Conservation (phyloP, 306 rosid species). For the Trifolium dubium region DNA sequence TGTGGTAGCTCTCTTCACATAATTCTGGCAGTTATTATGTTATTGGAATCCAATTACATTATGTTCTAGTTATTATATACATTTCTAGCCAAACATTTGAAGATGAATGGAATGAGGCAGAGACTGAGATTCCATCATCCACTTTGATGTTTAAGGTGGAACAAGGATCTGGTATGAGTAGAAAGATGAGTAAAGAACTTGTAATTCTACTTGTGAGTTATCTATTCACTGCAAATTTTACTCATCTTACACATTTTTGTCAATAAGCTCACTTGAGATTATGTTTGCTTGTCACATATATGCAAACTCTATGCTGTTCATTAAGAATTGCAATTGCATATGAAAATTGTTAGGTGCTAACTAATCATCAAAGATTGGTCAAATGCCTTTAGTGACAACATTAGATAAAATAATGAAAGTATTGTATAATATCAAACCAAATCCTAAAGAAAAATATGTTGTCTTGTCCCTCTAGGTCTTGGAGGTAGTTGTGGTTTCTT, state of each 20-base stretch:
- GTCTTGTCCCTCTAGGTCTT: constrained; percentile 19
- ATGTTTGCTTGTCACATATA: constrained; percentile 13
- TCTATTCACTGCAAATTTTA: constrained; percentile 32
- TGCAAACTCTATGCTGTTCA: constrained; percentile 8
- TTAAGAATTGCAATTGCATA: constrained; percentile 26
- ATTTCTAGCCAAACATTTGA: constrained; percentile 51
- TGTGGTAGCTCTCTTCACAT: constrained; percentile 55
- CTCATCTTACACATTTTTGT: constrained; percentile 23
- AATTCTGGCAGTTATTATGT: constrained; percentile 49
- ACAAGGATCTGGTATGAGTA: constrained; percentile 43
- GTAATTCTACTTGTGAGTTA: constrained; percentile 46
- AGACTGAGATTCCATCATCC: constrained; percentile 40
- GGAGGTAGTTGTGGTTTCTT: constrained; percentile 21
- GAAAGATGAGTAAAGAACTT: constrained; percentile 45
- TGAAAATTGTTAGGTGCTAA: constrained; percentile 27
- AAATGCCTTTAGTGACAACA: constrained; percentile 1
- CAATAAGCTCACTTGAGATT: constrained; percentile 24
- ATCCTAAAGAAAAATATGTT: not conserved
- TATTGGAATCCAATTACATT: constrained; percentile 47
- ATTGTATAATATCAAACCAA: constrained; percentile 26
- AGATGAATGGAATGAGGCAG: constrained; percentile 50
- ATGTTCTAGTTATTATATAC: constrained; percentile 48
- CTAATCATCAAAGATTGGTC: constrained; percentile 26
- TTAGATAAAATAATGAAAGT: not conserved
- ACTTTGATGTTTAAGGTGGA: constrained; percentile 40